Evolutionary conservation across 2,329 filamentous ascomycete genomes (phyloP).

Genomic region (Verticillium zaregamsianum): DNA sequence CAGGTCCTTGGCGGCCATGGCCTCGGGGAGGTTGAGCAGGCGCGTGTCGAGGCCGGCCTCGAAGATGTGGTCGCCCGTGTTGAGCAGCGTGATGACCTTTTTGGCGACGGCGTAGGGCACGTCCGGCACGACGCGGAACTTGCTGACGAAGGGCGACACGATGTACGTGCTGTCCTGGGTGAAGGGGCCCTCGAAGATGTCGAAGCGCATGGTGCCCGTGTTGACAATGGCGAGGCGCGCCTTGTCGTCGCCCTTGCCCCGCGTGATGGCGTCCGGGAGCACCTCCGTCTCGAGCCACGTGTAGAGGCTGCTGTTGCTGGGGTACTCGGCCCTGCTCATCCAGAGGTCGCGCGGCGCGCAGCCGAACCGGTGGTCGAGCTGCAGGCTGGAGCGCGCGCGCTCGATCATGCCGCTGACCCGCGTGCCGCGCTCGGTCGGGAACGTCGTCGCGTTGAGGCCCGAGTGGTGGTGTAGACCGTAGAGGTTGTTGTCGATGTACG

Average conservation of each 20-base stretch:
- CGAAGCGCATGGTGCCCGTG: constrained; percentile 88
- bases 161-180: constrained; percentile 84
- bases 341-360: constrained; percentile 79
- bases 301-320: constrained; percentile 71
- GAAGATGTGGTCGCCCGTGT: constrained; percentile 49
- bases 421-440: constrained; percentile 70
- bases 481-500: constrained; percentile 93
- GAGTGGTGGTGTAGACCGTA: constrained; percentile 81
- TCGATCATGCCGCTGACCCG: constrained; percentile 69
- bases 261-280: constrained; percentile 62
- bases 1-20: constrained; percentile 20
- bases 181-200: constrained; percentile 89
- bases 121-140: constrained; percentile 71
- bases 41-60: constrained; percentile 33
- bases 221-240: constrained; percentile 76
- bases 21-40: constrained; percentile 48
- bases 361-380: constrained; percentile 72
- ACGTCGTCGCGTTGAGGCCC: constrained; percentile 64
- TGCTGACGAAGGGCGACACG: constrained; percentile 82
- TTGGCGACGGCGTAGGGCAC: constrained; percentile 75
- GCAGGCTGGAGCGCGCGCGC: constrained; percentile 62
- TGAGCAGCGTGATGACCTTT: constrained; percentile 59
- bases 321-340: constrained; percentile 76
- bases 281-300: constrained; percentile 74
- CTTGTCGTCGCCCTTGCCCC: constrained; percentile 46